A percentile compares a stretch with the other conserved stretches of the same genome.
These are phyloP conservation scores for Alternaria longipes DNA, from an alignment of 2,329 filamentous ascomycete genomes.

Conservation along the genomic window DNA sequence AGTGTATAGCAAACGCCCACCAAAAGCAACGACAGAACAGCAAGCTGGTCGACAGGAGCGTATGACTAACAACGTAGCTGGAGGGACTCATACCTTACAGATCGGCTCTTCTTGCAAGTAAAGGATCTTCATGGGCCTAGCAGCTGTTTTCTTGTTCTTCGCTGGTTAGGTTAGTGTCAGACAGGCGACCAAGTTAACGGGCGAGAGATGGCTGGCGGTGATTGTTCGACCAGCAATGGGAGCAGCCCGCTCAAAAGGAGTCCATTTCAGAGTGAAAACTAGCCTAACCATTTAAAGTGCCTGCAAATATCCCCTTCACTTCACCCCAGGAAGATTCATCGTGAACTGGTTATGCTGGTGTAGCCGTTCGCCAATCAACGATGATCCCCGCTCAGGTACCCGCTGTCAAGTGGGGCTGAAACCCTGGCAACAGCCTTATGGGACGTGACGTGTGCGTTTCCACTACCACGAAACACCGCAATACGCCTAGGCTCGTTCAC, in stretches of 20 bases:
- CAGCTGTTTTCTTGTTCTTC: not conserved
- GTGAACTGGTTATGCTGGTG: conserved; percentile 6
- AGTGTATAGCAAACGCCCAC: not conserved
- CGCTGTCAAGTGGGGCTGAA: conserved; percentile 21
- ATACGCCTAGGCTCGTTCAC: not conserved
- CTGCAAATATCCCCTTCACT: conserved; percentile 8
- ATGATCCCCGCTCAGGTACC: conserved; percentile 10
- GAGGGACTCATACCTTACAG: conserved; percentile 1
- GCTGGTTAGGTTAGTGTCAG: not conserved
- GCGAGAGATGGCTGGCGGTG: not conserved
- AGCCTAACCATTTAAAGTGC: conserved; percentile 2
- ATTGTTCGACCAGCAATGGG: not conserved
- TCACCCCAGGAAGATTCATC: conserved; percentile 4
- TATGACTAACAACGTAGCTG: not conserved
- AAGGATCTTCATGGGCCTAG: not conserved
- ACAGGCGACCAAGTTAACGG: not conserved
- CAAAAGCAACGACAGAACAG: conserved; percentile 23
- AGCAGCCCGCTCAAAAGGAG: not conserved
- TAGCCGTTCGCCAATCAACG: conserved; percentile 15
- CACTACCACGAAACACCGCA: conserved; percentile 13
- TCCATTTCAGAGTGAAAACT: not conserved
- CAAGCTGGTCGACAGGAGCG: conserved; percentile 18
- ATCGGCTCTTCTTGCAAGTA: not conserved
- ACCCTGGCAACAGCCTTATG: conserved; percentile 18
- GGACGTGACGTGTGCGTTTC: conserved; percentile 18